Conservation (phyloP, 2,329 filamentous ascomycete species). For the Chalaropsis ovoidea region DNA sequence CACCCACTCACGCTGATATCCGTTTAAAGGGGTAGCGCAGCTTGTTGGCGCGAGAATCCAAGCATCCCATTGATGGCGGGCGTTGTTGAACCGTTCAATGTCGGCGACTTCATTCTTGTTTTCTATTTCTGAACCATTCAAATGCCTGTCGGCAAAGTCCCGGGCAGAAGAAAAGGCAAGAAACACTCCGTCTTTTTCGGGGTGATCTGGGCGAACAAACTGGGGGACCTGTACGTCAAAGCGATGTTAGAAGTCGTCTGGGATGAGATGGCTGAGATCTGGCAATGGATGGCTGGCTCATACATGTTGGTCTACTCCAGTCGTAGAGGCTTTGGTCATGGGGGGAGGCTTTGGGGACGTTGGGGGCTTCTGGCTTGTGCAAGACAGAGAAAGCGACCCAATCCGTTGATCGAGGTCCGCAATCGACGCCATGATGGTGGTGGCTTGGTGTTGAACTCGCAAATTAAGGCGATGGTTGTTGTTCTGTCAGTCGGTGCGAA, state of each 20-base stretch:
- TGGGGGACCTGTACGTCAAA: not conserved
- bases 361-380: not conserved
- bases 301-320: too few relatives aligned
- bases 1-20: slow-evolving; percentile 22
- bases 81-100: slow-evolving; percentile 22
- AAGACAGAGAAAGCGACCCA: not conserved
- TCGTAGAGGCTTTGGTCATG: too few relatives aligned
- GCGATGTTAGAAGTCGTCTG: not conserved
- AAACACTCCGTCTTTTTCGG: slow-evolving; percentile 9
- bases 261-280: not conserved
- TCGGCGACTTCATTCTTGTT: slow-evolving; percentile 20
- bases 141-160: slow-evolving; percentile 22
- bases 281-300: too few relatives aligned
- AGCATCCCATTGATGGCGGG: slow-evolving; percentile 1
- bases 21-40: not conserved
- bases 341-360: not conserved
- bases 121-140: slow-evolving; percentile 22
- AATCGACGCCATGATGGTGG: not conserved
- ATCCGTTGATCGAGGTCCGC: not conserved
- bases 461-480: too few relatives aligned
- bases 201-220: slow-evolving; percentile 6
- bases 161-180: slow-evolving; percentile 16
- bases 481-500: too few relatives aligned
- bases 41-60: slow-evolving; percentile 24
- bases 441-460: not conserved